Evolutionary conservation across 1,284 basidiomycete species (phyloP).

Genomic region (Microbotryum lychnidis-dioicae): DNA sequence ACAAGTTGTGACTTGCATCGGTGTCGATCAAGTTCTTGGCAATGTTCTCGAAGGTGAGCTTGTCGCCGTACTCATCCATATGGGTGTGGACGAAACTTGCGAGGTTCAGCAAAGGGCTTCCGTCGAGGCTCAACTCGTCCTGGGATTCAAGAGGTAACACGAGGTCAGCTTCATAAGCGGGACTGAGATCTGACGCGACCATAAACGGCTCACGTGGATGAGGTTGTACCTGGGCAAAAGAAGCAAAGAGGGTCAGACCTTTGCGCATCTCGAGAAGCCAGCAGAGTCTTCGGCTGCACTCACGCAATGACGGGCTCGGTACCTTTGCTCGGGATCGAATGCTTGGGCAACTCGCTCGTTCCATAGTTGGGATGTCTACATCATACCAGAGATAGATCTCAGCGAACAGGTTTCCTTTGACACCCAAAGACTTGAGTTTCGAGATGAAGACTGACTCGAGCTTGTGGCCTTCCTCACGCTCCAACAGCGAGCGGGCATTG

Average conservation of each 20-base stretch:
- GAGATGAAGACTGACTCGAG: background rate
- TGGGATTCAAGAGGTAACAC: slow-evolving; percentile 64
- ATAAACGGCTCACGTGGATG: no score
- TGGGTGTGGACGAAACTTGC: slow-evolving; percentile 49
- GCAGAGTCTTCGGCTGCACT: no score
- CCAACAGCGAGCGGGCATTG: slow-evolving; percentile 6
- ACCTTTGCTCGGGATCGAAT: slow-evolving; percentile 5
- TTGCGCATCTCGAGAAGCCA: no score
- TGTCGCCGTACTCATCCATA: slow-evolving; percentile 12
- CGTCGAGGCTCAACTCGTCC: slow-evolving; percentile 74
- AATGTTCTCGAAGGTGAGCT: slow-evolving; percentile 70
- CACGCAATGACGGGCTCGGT: background rate
- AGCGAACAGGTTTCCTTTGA: slow-evolving; percentile 3
- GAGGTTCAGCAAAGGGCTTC: slow-evolving; percentile 67
- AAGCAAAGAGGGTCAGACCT: no score
- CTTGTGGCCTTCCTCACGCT: slow-evolving; percentile 4
- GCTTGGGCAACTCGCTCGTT: slow-evolving; percentile 35
- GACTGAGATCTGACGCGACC: no score
- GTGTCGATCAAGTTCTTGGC: slow-evolving; percentile 73
- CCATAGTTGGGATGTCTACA: slow-evolving; percentile 7
- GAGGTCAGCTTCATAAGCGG: slow-evolving; percentile 37
- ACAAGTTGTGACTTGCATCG: slow-evolving; percentile 59
- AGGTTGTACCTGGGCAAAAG: no score
- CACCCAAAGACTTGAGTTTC: background rate
- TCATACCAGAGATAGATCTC: background rate